Evolutionary conservation across 2,329 filamentous ascomycete genomes (phyloP).

Genomic region (Lasiodiplodia gonubiensis): DNA sequence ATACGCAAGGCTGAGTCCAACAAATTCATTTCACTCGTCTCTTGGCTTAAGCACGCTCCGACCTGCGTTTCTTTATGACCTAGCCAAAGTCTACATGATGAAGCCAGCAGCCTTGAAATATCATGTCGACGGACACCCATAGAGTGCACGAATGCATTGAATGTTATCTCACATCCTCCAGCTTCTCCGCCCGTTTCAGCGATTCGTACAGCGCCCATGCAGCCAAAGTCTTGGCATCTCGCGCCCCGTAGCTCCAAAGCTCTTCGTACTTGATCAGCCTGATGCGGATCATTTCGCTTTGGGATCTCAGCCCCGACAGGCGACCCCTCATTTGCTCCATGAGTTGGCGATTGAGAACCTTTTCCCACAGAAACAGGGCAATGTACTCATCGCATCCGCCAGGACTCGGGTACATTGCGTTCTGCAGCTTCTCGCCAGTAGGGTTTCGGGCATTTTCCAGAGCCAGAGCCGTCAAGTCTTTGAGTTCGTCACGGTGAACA

Average conservation of each 20-base stretch:
- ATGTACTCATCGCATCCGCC: background rate
- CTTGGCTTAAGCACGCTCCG: too few relatives aligned
- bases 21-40: too few relatives aligned
- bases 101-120: too few relatives aligned
- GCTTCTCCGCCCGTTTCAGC: too few relatives aligned
- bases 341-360: background rate
- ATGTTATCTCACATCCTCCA: too few relatives aligned
- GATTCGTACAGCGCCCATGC: background rate
- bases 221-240: background rate
- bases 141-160: rapidly evolving
- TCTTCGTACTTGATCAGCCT: background rate
- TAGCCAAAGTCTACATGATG: too few relatives aligned
- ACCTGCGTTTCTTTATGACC: rapidly evolving
- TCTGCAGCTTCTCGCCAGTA: background rate
- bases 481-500: background rate
- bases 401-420: background rate
- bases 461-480: background rate
- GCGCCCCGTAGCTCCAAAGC: background rate
- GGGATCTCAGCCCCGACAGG: background rate
- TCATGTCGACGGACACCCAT: too few relatives aligned
- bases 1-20: too few relatives aligned
- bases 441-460: rapidly evolving
- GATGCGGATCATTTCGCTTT: background rate
- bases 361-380: background rate
- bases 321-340: background rate